phyloP scores from a whole-genome alignment of 352 stramenopile genomes.

The Phytophthora crassamura region DNA sequence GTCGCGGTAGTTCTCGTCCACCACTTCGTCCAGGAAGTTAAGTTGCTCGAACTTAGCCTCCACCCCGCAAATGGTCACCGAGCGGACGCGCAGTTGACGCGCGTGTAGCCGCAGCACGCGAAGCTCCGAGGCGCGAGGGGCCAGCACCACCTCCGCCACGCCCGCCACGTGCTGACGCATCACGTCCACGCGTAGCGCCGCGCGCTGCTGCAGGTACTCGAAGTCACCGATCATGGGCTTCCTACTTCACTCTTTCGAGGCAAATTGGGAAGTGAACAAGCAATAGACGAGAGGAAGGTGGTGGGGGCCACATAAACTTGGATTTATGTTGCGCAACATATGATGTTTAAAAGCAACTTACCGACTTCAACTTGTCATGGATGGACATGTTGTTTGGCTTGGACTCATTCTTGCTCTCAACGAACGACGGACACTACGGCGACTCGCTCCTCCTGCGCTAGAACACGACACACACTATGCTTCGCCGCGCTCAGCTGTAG shows the following conservation, averaged over 20 bases:
- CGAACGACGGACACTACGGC: no score
- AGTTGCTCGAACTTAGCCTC: constrained; percentile 78
- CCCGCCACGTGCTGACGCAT: constrained; percentile 63
- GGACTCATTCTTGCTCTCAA: no score
- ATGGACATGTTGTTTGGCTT: no score
- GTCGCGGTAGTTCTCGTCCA: constrained; percentile 84
- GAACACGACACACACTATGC: constrained; percentile 7
- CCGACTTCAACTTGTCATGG: no score
- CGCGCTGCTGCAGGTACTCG: constrained; percentile 87
- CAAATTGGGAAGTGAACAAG: constrained; percentile 1
- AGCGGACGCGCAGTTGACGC: constrained; percentile 69
- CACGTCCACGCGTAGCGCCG: constrained; percentile 80
- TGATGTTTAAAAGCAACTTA: no score
- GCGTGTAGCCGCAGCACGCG: constrained; percentile 76
- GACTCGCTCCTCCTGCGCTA: no score
- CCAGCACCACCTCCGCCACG: constrained; percentile 77
- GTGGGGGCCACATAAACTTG: not conserved
- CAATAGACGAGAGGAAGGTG: not conserved
- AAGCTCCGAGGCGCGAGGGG: constrained; percentile 58
- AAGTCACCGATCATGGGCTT: constrained; percentile 78
- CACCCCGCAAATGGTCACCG: constrained; percentile 65
- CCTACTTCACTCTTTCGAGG: not conserved
- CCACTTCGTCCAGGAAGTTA: constrained; percentile 77
- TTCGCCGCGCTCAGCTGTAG: constrained; percentile 41
- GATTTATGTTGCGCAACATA: constrained; percentile 9